Conservation (phyloP, 345 rosid genomes). For the Heritiera fomes region DNA sequence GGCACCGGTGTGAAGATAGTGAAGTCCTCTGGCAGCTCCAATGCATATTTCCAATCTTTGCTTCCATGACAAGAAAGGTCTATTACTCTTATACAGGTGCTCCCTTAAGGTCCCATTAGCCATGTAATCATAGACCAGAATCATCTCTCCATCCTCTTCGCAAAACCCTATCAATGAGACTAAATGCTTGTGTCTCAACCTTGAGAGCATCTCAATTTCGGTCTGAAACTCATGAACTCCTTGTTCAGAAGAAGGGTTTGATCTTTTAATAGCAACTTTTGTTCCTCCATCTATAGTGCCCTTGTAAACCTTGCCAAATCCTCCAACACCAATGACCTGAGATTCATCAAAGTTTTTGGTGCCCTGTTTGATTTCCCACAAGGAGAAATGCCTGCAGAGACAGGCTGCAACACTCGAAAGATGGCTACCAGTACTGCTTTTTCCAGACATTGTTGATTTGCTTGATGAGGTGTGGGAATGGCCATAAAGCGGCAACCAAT, state of each 20-base stretch:
- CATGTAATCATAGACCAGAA: slow-evolving; percentile 69
- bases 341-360: slow-evolving; percentile 55
- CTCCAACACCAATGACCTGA: slow-evolving; percentile 60
- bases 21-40: slow-evolving; percentile 72
- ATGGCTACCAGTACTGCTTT: slow-evolving; percentile 32
- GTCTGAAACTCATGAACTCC: slow-evolving; percentile 62
- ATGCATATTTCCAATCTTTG: slow-evolving; percentile 64
- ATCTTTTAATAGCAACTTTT: slow-evolving; percentile 60
- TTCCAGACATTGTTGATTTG: slow-evolving; percentile 41
- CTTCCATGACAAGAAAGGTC: slow-evolving; percentile 50
- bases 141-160: slow-evolving; percentile 64
- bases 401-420: slow-evolving; percentile 52
- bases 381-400: slow-evolving; percentile 58
- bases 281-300: slow-evolving; percentile 48
- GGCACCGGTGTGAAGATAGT: slow-evolving; percentile 73
- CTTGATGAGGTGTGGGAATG: slow-evolving; percentile 31
- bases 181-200: slow-evolving; percentile 63
- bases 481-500: slow-evolving; percentile 47
- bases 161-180: slow-evolving; percentile 70
- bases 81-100: slow-evolving; percentile 40
- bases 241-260: slow-evolving; percentile 66
- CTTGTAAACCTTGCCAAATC: slow-evolving; percentile 64
- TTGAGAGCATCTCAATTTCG: slow-evolving; percentile 70
- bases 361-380: slow-evolving; percentile 45
- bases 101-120: slow-evolving; percentile 62